These are phyloP conservation scores for Malus hybrid DNA, from an alignment of 331 rosid species.

Conservation along the genomic window DNA sequence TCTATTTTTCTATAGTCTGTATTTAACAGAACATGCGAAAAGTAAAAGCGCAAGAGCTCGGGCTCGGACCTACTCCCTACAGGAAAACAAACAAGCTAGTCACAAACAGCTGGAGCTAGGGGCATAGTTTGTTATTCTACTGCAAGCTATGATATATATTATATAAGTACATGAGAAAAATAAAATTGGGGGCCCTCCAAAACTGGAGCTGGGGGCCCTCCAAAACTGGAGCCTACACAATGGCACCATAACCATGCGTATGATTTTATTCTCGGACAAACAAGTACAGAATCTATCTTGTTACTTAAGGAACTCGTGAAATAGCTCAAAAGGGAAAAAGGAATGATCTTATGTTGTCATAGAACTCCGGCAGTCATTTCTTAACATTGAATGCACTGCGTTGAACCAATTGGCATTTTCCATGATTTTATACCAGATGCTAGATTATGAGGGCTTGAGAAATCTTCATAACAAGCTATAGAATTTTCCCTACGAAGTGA, in stretches of 20 bases:
- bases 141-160: neutral
- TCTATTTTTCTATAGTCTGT: no score
- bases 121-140: neutral
- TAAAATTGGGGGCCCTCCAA: neutral
- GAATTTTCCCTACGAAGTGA: neutral
- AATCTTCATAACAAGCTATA: neutral
- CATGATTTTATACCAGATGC: neutral
- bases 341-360: no score
- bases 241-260: neutral
- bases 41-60: no score
- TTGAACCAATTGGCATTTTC: neutral
- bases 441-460: neutral
- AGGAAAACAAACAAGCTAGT: no score
- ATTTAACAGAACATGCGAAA: no score
- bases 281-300: neutral
- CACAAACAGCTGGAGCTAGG: neutral
- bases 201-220: neutral
- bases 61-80: no score
- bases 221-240: neutral
- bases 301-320: neutral
- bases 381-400: neutral
- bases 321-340: neutral
- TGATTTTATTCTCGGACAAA: neutral
- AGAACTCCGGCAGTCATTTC: neutral
- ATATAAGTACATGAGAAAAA: no score